Evolutionary conservation across 106 monocot species (phyloP), one percentile per base, ranked within the genome.

Genomic region (Hemerocallis citrina): DNA sequence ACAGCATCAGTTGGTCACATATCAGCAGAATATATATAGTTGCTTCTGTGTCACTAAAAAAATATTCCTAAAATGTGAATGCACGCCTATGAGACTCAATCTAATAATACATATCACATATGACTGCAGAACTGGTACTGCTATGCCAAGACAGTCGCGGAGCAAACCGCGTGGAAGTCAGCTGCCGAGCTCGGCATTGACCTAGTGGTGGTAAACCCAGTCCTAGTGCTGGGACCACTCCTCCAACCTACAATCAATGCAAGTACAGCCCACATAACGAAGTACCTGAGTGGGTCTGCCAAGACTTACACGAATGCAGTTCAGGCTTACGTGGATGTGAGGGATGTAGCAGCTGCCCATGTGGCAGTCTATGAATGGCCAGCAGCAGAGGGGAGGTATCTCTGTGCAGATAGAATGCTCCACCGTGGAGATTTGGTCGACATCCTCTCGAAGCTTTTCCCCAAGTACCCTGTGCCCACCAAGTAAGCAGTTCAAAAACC

Each of bases 311-410:
- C 58, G 7, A 79, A 79, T 38, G 63, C 79, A 0, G 70, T 61
- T 6, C 69, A 70, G 65, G 79, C 57, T 5, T 78, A 81, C 38
- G 86, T 81, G 25, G 59, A 86, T 48, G 81, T 86, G 0, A 42
- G 68, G 16, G 86, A 86, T 42, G 81, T 77, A 2, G 86, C 81
- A 0, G 57, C 74, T 16, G 77, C 74, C 1, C 86, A 86, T 21
- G 36, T 81, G 5, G 28, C 34, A 6, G 78, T 81, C 10, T 81
- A 56, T 54, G 86, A 81, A 65, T 17, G 59, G 11, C 64, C 77
- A 5, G 34, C 39, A 0, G 78, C 86, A 1, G n/a, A 54, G 7
- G 86, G 86, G 36, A 58, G 77, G 15, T 77, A 77, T 34, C 34
- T 77, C 2, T 77, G 77, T 19, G 67, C 62, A 0, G 72, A 67